Conservation (phyloP, 2,329 filamentous ascomycete genomes). For the Aureobasidium sp. region DNA sequence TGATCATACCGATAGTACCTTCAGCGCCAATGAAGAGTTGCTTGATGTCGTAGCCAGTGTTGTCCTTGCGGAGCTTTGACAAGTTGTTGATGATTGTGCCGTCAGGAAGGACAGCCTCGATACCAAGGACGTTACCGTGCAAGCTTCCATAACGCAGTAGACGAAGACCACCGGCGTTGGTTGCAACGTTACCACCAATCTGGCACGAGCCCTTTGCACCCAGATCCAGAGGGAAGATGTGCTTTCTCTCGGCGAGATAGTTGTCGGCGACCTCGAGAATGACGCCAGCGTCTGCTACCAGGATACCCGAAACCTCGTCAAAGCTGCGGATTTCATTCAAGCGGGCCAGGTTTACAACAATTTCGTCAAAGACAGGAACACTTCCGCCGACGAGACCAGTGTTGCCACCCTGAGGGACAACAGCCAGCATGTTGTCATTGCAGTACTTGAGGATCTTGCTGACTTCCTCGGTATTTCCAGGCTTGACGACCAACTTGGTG, state of each 20-base stretch:
- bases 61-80: conserved; percentile 87
- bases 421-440: conserved; percentile 84
- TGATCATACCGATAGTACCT: conserved; percentile 91
- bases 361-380: conserved; percentile 96
- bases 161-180: conserved; percentile 87
- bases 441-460: conserved; percentile 90
- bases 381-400: conserved; percentile 93
- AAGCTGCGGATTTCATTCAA: conserved; percentile 92
- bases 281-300: conserved; percentile 85
- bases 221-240: conserved; percentile 95
- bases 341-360: conserved; percentile 80
- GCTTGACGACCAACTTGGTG: conserved; percentile 78
- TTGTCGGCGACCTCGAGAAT: conserved; percentile 86
- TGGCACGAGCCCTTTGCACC: conserved; percentile 97
- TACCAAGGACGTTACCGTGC: conserved; percentile 84
- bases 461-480: conserved; percentile 76
- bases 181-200: conserved; percentile 90
- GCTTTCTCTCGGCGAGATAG: conserved; percentile 71
- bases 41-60: conserved; percentile 96
- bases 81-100: conserved; percentile 89
- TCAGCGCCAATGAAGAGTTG: conserved; percentile 95
- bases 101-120: conserved; percentile 90
- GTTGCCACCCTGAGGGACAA: conserved; percentile 95
- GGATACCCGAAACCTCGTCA: conserved; percentile 82
- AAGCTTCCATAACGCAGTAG: conserved; percentile 88